These are phyloP conservation scores for Starmera dryadoides DNA, from an alignment of 805 yeast genomes.

Conservation along the genomic window DNA sequence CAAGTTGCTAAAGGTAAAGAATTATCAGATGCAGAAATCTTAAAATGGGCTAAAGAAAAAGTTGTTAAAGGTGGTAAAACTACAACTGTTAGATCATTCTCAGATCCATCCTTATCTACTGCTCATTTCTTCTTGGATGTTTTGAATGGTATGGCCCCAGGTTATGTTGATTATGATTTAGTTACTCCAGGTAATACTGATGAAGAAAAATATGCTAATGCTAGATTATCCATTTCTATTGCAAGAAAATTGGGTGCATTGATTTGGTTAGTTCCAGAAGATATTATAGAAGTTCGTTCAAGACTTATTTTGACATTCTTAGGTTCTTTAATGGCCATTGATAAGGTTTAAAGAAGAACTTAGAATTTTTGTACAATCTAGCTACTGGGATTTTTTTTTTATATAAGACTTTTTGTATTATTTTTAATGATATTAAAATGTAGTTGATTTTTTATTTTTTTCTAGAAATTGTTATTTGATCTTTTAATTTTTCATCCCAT, in stretches of 20 bases:
- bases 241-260: slow-evolving; percentile 97
- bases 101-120: slow-evolving; percentile 67
- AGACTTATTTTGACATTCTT: slow-evolving; percentile 90
- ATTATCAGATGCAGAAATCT: slow-evolving; percentile 75
- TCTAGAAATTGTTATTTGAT: slow-evolving; percentile 51
- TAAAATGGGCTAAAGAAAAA: slow-evolving; percentile 89
- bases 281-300: slow-evolving; percentile 91
- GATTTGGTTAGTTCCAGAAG: slow-evolving; percentile 99
- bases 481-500: slow-evolving; percentile 71
- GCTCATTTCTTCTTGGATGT: slow-evolving; percentile 86
- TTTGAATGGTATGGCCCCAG: slow-evolving; percentile 90
- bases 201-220: slow-evolving; percentile 88
- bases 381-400: no score
- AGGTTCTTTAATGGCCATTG: slow-evolving; percentile 85
- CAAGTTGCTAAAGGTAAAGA: slow-evolving; percentile 69
- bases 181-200: slow-evolving; percentile 75
- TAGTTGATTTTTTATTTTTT: no score
- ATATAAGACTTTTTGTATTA: no score
- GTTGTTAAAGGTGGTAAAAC: slow-evolving; percentile 80
- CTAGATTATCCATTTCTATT: slow-evolving; percentile 93
- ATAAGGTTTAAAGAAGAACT: slow-evolving; percentile 15
- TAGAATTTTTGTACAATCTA: no score
- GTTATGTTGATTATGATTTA: slow-evolving; percentile 92
- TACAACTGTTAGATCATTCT: slow-evolving; percentile 71
- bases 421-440: no score